Base-by-base conservation (phyloP, 768 basidiomycete species). In the Gloeophyllum trabeum region DNA sequence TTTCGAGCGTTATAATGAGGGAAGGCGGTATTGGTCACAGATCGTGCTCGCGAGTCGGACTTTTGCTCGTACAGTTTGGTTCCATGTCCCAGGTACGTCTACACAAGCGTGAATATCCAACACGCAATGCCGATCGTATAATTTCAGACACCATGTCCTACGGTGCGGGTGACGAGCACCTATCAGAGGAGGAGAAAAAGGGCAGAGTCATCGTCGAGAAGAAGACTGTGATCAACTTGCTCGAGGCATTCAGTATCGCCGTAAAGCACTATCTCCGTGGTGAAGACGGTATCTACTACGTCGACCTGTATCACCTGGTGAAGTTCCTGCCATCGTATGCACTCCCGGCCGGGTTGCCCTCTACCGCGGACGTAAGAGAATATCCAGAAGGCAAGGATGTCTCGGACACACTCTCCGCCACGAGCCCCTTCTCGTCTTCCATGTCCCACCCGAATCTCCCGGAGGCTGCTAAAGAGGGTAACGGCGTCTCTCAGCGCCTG, bases 1-100 rank as follows among this genome's bases (percentile, higher is more conserved):
- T 28, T 82, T 81, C 49, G 80, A 82, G 54, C 63, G 79, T n/a
- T 84, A 84, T 56, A 83, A 84, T 43, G 81, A 85, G 51, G 82
- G 82, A 19, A 61, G 82, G 41, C 61, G 69, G 40, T 60, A 75
- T 4, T 85, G 82, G 82, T 77, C 78, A 3, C 73, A 78, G 46
- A 77, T 84, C n/a, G 70, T 76, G 36, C 56, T 75, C 22, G 67
- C 50, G 53, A 64, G 53, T 51, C 69, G 80, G 28, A 76, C 70
- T 2, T 65, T 82, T 54, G 68, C 79, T 1, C 64, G 82, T 14
- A 67, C 70, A 0, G 65, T 76, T 5, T 83, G 81, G 81, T 76
- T 82, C 56, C 79, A 81, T 58, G 66, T 81, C 5, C 73, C 73
- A 16, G 66, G 79, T 76, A 51, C 21, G 65, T 45, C 24, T 37